Conservation (phyloP, 2,329 filamentous ascomycete species). For the Herpotrichia juniperi region DNA sequence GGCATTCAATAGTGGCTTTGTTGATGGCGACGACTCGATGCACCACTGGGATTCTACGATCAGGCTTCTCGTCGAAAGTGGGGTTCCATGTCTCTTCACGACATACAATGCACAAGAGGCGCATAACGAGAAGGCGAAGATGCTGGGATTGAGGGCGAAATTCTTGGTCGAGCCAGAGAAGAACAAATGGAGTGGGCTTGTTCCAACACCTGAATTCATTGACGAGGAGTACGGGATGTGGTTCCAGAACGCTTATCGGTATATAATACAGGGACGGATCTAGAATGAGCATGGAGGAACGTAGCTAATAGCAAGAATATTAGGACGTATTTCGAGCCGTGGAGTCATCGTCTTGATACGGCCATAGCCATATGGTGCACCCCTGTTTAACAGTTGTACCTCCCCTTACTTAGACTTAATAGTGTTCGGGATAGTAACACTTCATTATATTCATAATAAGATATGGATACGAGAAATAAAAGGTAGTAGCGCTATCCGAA, state of each 20-base stretch:
- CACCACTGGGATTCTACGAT: constrained; percentile 22
- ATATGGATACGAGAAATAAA: too few relatives aligned
- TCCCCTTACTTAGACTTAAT: too few relatives aligned
- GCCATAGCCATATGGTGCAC: too few relatives aligned
- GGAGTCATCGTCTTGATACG: too few relatives aligned
- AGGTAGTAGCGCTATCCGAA: too few relatives aligned
- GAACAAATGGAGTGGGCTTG: constrained; percentile 22
- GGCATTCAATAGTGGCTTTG: constrained; percentile 23
- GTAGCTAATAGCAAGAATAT: too few relatives aligned
- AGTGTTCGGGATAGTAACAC: too few relatives aligned
- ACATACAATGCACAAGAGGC: constrained; percentile 20
- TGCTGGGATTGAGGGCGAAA: constrained; percentile 11
- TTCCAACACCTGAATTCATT: constrained; percentile 24
- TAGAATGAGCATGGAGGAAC: too few relatives aligned
- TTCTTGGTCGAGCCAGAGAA: constrained; percentile 15
- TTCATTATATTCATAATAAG: too few relatives aligned
- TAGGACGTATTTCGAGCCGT: too few relatives aligned
- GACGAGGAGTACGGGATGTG: constrained; percentile 24
- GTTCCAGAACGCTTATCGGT: constrained; percentile 22
- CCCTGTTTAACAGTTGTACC: too few relatives aligned
- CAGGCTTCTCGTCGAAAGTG: constrained; percentile 11
- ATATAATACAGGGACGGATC: constrained; percentile 9
- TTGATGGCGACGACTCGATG: constrained; percentile 21
- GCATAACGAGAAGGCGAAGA: constrained; percentile 13
- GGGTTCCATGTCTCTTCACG: constrained; percentile 21